Percentiles rank a stretch among this genome's conserved stretches.
phyloP scores from a whole-genome alignment of 768 basidiomycete genomes.

The Leucocoprinus birnbaumii region DNA sequence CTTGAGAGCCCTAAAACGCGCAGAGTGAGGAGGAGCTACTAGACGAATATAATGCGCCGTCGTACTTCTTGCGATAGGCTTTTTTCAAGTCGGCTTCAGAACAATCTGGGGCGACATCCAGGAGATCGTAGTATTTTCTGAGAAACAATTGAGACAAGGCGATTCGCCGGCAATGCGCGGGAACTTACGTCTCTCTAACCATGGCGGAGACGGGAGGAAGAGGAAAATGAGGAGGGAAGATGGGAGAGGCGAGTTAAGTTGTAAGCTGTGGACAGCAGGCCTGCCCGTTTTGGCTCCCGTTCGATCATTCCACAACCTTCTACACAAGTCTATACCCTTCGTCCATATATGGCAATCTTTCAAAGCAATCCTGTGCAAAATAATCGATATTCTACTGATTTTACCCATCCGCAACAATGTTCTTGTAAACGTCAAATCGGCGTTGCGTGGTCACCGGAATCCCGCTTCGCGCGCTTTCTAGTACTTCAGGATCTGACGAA shows the following conservation, averaged over 20 bases:
- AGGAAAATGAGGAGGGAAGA: constrained; percentile 15
- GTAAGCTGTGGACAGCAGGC: constrained; percentile 18
- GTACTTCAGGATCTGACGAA: constrained; percentile 45
- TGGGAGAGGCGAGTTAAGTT: constrained; percentile 12
- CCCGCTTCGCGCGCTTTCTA: constrained; percentile 68
- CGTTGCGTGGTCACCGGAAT: constrained; percentile 93
- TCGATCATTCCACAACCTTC: constrained; percentile 45
- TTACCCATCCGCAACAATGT: constrained; percentile 38
- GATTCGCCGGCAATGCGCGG: constrained; percentile 1
- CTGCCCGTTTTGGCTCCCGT: constrained; percentile 27
- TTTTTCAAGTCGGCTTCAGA: constrained; percentile 89
- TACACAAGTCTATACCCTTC: constrained; percentile 17
- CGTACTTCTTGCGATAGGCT: constrained; percentile 90
- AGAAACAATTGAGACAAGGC: constrained; percentile 12
- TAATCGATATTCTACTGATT: neutral
- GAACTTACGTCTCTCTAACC: constrained; percentile 68
- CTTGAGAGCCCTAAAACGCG: constrained; percentile 62
- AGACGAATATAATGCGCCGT: constrained; percentile 3
- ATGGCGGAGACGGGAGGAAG: constrained; percentile 31
- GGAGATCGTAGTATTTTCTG: constrained; percentile 91
- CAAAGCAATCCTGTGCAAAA: neutral
- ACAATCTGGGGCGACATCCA: constrained; percentile 78
- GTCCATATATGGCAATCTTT: constrained; percentile 34
- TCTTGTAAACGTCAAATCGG: constrained; percentile 88
- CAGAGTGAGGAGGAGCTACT: neutral